Evolutionary conservation across 75 land plant genomes (phyloP).

Genomic region (Azolla pinnata): DNA sequence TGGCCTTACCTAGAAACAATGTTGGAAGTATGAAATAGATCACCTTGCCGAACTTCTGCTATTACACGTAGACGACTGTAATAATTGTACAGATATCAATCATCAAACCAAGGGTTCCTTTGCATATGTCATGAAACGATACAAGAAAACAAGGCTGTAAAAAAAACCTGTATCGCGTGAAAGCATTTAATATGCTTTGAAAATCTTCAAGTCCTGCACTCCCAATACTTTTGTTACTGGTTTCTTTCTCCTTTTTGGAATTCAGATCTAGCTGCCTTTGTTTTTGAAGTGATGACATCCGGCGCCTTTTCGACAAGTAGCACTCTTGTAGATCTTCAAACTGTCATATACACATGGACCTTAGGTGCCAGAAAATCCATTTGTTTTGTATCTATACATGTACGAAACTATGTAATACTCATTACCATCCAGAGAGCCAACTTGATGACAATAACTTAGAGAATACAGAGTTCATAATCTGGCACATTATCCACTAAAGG

Average conservation of each 20-base stretch:
- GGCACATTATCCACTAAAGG: no score
- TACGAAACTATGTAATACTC: no score
- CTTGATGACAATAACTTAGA: no score
- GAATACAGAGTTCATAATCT: no score
- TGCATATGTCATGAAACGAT: no score
- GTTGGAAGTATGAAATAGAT: slow-evolving; percentile 81
- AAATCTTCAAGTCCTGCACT: slow-evolving; percentile 82
- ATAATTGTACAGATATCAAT: neutral
- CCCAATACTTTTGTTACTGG: slow-evolving; percentile 14
- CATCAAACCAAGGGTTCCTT: no score
- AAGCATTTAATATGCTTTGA: slow-evolving; percentile 73
- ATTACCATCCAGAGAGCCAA: no score
- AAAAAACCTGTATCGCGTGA: slow-evolving; percentile 82
- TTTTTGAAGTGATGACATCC: slow-evolving; percentile 20
- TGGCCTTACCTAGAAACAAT: slow-evolving; percentile 99
- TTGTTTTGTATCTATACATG: no score
- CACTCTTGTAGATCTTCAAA: slow-evolving; percentile 94
- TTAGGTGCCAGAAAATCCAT: no score
- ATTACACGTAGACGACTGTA: slow-evolving; percentile 78
- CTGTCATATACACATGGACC: slow-evolving; percentile 44
- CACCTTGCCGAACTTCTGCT: slow-evolving; percentile 87
- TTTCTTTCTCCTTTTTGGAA: slow-evolving; percentile 31
- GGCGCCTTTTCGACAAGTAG: slow-evolving; percentile 73
- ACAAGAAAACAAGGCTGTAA: neutral
- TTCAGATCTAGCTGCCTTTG: slow-evolving; percentile 23